Evolutionary conservation across 306 rosid species (phyloP).

Genomic region (Quercus berberidifolia): DNA sequence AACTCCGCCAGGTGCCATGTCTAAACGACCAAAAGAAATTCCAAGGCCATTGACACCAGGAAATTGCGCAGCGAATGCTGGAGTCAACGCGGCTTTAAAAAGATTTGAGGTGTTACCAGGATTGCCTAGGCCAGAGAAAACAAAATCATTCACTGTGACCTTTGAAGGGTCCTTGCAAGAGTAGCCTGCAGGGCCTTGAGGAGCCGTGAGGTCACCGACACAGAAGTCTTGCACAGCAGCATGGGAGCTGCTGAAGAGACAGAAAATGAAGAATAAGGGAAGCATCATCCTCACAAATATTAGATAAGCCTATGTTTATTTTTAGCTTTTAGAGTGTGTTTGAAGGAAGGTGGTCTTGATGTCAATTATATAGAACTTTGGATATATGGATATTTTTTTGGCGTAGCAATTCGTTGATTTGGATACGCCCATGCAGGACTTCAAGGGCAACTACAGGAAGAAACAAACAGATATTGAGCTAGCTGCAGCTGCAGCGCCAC

Average conservation of each 20-base stretch:
- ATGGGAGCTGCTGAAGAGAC: constrained; percentile 33
- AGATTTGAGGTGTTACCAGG: constrained; percentile 79
- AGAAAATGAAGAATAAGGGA: constrained; percentile 34
- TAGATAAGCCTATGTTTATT: background rate
- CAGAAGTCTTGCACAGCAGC: constrained; percentile 82
- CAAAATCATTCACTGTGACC: constrained; percentile 59
- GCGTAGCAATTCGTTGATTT: background rate
- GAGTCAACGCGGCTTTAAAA: constrained; percentile 65
- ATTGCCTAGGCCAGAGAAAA: constrained; percentile 41
- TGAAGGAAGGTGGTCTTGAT: constrained; percentile 15
- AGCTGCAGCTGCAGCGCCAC: too few species aligned
- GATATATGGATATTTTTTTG: background rate
- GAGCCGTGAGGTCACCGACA: constrained; percentile 54
- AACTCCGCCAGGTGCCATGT: constrained; percentile 57
- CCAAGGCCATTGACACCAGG: constrained; percentile 80
- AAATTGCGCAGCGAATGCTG: constrained; percentile 56
- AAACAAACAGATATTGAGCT: background rate
- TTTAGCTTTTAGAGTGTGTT: background rate
- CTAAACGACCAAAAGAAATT: constrained; percentile 59
- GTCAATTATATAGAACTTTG: background rate
- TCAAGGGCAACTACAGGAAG: background rate
- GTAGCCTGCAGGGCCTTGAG: constrained; percentile 67
- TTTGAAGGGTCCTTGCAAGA: constrained; percentile 53
- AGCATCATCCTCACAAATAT: constrained; percentile 29
- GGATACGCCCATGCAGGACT: background rate